Conservation (phyloP, 2,329 filamentous ascomycete species). For the Sphaceloma murrayae region DNA sequence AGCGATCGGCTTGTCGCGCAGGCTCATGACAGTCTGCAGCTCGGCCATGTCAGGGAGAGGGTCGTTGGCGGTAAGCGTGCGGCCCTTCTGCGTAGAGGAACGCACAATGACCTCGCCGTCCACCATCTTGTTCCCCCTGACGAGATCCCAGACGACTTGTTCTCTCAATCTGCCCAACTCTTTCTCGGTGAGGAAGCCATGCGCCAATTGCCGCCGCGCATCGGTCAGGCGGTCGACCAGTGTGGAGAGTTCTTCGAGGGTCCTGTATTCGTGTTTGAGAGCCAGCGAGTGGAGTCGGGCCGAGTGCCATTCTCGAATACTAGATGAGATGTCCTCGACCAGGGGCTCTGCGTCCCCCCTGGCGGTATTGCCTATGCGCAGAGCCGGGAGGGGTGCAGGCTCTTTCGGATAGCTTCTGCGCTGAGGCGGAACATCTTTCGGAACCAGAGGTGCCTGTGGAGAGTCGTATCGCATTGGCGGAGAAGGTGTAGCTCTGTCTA, state of each 20-base stretch:
- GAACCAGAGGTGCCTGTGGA: constrained; percentile 9
- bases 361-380: constrained; percentile 63
- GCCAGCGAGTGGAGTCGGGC: constrained; percentile 90
- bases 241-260: constrained; percentile 69
- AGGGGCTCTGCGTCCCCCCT: constrained; percentile 78
- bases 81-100: constrained; percentile 71
- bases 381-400: constrained; percentile 86
- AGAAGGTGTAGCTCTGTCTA: constrained; percentile 1
- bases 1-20: constrained; percentile 73
- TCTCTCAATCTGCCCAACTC: constrained; percentile 76
- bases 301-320: constrained; percentile 94
- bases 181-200: constrained; percentile 81
- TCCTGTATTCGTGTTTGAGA: constrained; percentile 68
- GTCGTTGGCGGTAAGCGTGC: constrained; percentile 83
- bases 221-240: constrained; percentile 77
- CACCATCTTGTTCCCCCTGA: constrained; percentile 87
- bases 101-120: constrained; percentile 91
- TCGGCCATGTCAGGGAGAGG: constrained; percentile 85
- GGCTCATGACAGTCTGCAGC: constrained; percentile 90
- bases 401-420: constrained; percentile 65
- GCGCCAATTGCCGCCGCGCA: constrained; percentile 77
- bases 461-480: constrained; percentile 14
- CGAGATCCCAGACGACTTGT: constrained; percentile 89
- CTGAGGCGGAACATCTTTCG: constrained; percentile 33
- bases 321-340: constrained; percentile 95